These are phyloP conservation scores for Talaromyces sp. DNA, from an alignment of 2,329 filamentous ascomycete species.

Conservation along the genomic window DNA sequence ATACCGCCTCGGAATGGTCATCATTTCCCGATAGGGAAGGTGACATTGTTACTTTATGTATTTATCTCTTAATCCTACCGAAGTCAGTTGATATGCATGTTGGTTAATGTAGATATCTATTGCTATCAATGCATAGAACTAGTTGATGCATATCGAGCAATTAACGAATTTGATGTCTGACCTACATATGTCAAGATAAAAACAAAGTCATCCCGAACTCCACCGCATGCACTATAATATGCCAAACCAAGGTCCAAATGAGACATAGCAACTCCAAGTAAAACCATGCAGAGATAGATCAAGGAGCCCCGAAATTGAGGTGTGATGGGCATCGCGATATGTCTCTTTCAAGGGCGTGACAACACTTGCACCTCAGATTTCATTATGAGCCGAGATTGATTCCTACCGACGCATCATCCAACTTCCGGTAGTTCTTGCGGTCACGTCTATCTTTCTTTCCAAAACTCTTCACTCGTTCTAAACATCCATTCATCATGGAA, in stretches of 20 bases:
- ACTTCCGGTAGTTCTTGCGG: background rate
- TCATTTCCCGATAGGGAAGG: constrained; percentile 8
- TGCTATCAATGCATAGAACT: background rate
- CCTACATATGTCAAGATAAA: background rate
- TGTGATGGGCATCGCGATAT: background rate
- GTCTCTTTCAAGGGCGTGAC: too few species aligned
- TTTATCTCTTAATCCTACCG: background rate
- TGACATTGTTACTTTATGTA: background rate
- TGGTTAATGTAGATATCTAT: background rate
- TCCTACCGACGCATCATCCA: background rate
- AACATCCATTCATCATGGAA: background rate
- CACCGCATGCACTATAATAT: too few species aligned
- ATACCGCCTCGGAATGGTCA: constrained; percentile 2
- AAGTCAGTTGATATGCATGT: background rate
- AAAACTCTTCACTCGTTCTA: background rate
- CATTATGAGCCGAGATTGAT: background rate
- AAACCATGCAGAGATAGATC: background rate
- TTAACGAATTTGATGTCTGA: background rate
- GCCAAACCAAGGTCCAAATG: too few species aligned
- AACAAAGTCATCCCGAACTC: too few species aligned
- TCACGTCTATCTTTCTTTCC: background rate
- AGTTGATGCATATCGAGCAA: background rate
- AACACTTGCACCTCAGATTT: background rate
- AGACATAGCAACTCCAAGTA: too few species aligned
- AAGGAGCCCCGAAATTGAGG: background rate